Evolutionary conservation across 352 stramenopile species (phyloP).

Genomic region (Thalassiosira livingstoniorum): DNA sequence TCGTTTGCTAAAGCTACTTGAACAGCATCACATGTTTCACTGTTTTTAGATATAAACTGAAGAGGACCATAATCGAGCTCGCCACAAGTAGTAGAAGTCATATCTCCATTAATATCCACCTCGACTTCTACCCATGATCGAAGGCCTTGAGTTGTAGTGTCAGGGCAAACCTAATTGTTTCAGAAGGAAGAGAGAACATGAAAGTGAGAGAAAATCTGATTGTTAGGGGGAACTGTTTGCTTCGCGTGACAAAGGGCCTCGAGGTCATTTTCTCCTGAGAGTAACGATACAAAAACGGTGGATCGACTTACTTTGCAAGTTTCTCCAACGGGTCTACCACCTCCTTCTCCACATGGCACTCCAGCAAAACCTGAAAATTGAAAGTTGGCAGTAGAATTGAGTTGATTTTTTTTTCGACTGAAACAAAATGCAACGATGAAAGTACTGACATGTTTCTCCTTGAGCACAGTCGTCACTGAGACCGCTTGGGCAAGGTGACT

Average conservation of each 20-base stretch:
- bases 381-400: no score
- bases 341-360: slow-evolving; percentile 69
- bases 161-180: background rate
- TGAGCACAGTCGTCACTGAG: slow-evolving; percentile 71
- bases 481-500: slow-evolving; percentile 72
- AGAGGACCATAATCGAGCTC: slow-evolving; percentile 64
- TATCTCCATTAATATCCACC: slow-evolving; percentile 58
- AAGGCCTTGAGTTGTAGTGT: slow-evolving; percentile 60
- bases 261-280: background rate
- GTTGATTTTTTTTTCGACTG: no score
- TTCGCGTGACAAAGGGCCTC: background rate
- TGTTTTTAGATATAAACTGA: slow-evolving; percentile 53
- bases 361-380: no score
- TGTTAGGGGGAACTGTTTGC: background rate
- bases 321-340: slow-evolving; percentile 40
- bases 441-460: slow-evolving; percentile 79
- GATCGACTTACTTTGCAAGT: slow-evolving; percentile 56
- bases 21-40: slow-evolving; percentile 59
- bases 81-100: slow-evolving; percentile 50
- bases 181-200: background rate
- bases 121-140: slow-evolving; percentile 64
- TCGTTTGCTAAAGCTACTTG: slow-evolving; percentile 37
- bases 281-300: background rate
- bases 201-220: background rate
- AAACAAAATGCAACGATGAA: no score